phyloP scores from a whole-genome alignment of 352 stramenopile genomes.

The Phytophthora boehmeriae region DNA sequence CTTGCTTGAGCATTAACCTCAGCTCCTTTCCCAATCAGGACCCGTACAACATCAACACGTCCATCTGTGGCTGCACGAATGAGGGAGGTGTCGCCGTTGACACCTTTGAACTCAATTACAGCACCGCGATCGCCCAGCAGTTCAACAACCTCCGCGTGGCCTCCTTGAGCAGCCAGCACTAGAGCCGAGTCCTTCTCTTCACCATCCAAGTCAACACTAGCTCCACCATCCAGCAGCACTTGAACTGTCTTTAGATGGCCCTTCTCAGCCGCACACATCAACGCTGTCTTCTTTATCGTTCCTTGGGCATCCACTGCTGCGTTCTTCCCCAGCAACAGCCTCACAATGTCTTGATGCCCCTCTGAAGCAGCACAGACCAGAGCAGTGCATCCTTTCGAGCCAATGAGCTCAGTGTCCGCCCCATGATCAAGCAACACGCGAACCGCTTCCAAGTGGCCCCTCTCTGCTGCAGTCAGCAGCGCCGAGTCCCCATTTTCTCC shows the following conservation, averaged over 20 bases:
- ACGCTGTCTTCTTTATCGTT: constrained; percentile 1
- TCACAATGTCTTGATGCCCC: constrained; percentile 1
- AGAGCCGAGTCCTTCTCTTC: not conserved
- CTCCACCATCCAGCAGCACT: not conserved
- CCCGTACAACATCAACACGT: not conserved
- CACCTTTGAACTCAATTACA: not conserved
- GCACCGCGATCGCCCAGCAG: not conserved
- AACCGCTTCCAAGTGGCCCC: not conserved
- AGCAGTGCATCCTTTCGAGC: not conserved
- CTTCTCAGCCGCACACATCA: constrained; percentile 1
- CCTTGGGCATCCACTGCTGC: not conserved
- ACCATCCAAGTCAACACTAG: not conserved
- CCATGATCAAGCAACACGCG: not conserved
- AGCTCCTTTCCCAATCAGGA: not conserved
- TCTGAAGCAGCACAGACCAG: constrained; percentile 7
- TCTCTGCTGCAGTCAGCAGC: not conserved
- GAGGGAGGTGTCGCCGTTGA: not conserved
- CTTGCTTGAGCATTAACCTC: not conserved
- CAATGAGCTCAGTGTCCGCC: constrained; percentile 1
- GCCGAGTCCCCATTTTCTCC: not conserved
- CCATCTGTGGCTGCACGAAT: not conserved
- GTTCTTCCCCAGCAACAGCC: not conserved
- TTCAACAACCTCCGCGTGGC: not conserved
- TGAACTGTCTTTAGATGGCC: constrained; percentile 3
- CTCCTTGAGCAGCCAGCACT: not conserved